phyloP scores from a whole-genome alignment of 192 early-diverging fungal species.

The Coemansia sp. region DNA sequence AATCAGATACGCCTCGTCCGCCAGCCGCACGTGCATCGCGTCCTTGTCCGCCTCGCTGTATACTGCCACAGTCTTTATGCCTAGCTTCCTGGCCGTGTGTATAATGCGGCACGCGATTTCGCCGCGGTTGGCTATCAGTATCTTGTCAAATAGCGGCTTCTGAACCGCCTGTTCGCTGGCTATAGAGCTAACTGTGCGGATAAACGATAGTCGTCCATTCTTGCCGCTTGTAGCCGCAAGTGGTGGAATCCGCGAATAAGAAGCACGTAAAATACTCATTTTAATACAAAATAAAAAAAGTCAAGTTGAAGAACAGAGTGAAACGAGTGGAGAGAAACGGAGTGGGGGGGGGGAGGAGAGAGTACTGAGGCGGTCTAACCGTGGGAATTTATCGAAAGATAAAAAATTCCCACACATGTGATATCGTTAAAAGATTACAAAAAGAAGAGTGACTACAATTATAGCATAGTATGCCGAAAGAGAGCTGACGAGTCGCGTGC shows the following conservation, averaged over 20 bases:
- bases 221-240: not conserved
- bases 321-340: not conserved
- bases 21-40: conserved; percentile 81
- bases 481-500: not conserved
- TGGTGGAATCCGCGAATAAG: not conserved
- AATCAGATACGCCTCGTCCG: conserved; percentile 84
- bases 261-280: conserved; percentile 2
- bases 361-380: too few relatives aligned
- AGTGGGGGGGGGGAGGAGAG: too few relatives aligned
- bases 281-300: not conserved
- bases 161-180: conserved; percentile 1
- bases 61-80: conserved; percentile 92
- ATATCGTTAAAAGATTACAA: too few relatives aligned
- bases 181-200: not conserved
- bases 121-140: conserved; percentile 94
- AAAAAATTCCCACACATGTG: too few relatives aligned
- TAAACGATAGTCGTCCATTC: not conserved
- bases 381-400: too few relatives aligned
- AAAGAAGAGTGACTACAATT: too few relatives aligned
- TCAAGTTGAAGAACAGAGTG: not conserved
- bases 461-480: not conserved
- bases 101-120: conserved; percentile 96
- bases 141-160: conserved; percentile 71
- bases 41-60: conserved; percentile 91
- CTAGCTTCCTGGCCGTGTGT: conserved; percentile 87